Evolutionary conservation across 2,329 filamentous ascomycete species (phyloP).

Genomic region (Xylariaceae sp.): DNA sequence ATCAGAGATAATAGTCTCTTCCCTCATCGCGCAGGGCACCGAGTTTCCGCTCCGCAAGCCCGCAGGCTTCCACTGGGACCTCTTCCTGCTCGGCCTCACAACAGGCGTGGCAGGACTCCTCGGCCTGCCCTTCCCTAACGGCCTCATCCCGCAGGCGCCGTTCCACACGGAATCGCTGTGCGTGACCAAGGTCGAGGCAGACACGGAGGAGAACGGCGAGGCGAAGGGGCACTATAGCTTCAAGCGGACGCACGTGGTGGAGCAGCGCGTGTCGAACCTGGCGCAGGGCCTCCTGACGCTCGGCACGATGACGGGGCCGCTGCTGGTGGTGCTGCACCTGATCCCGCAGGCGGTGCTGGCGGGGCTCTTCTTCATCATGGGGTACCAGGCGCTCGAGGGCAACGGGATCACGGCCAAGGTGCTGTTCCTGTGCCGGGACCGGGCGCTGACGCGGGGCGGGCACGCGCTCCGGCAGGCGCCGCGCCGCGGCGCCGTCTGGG

Average conservation of each 20-base stretch:
- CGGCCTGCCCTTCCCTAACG: constrained; percentile 80
- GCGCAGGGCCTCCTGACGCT: constrained; percentile 77
- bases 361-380: constrained; percentile 85
- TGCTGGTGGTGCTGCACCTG: constrained; percentile 73
- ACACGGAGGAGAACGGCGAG: constrained; percentile 52
- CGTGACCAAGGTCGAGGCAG: constrained; percentile 62
- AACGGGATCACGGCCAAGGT: constrained; percentile 80
- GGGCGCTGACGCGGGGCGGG: constrained; percentile 57
- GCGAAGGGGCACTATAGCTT: constrained; percentile 60
- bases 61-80: constrained; percentile 83
- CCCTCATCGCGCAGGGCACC: constrained; percentile 79
- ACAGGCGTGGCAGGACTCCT: constrained; percentile 76
- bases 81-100: constrained; percentile 78
- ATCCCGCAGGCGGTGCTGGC: constrained; percentile 81
- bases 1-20: constrained; percentile 61
- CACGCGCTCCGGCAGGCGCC: constrained; percentile 64
- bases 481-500: constrained; percentile 70
- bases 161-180: constrained; percentile 81
- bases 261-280: constrained; percentile 79
- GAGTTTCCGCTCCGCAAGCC: constrained; percentile 82
- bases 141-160: constrained; percentile 80
- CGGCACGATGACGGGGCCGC: constrained; percentile 75
- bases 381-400: constrained; percentile 72
- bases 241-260: constrained; percentile 66
- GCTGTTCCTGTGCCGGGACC: constrained; percentile 69